Conservation (phyloP, 352 stramenopile species). For the Plasmopara halstedii region DNA sequence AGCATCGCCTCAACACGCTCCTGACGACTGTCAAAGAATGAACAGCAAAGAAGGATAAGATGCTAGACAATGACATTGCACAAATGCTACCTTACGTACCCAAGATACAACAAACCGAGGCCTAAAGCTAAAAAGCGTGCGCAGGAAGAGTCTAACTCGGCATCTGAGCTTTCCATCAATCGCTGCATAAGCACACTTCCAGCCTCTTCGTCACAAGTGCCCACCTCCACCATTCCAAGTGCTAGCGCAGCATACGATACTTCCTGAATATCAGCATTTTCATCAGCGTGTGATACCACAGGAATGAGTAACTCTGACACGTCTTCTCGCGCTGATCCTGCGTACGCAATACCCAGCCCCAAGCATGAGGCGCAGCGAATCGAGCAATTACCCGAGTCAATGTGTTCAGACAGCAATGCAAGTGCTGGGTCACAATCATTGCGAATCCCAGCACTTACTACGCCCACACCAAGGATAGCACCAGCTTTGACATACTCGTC, state of each 20-base stretch:
- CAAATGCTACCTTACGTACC: constrained; percentile 43
- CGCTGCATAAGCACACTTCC: constrained; percentile 94
- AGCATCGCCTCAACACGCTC: constrained; percentile 98
- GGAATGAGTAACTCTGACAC: constrained; percentile 95
- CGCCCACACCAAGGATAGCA: constrained; percentile 95
- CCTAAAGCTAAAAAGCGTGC: constrained; percentile 95
- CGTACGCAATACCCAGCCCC: constrained; percentile 97
- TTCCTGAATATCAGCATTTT: constrained; percentile 90
- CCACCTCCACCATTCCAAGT: constrained; percentile 97
- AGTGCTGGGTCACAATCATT: constrained; percentile 97
- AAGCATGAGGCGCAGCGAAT: constrained; percentile 94
- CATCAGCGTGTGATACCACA: constrained; percentile 86
- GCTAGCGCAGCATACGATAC: constrained; percentile 91
- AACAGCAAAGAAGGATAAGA: neutral
- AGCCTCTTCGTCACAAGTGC: constrained; percentile 97
- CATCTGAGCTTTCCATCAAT: constrained; percentile 97
- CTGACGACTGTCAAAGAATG: constrained; percentile 38
- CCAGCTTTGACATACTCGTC: constrained; percentile 98
- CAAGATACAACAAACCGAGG: constrained; percentile 96
- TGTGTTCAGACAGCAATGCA: constrained; percentile 95
- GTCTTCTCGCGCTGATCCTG: constrained; percentile 93
- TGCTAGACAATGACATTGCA: constrained; percentile 1
- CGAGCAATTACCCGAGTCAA: constrained; percentile 91
- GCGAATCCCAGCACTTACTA: constrained; percentile 89
- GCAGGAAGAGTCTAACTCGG: constrained; percentile 95